Base-by-base conservation (phyloP, 495 filamentous ascomycete genomes). In the Hypoxylon rickii region DNA sequence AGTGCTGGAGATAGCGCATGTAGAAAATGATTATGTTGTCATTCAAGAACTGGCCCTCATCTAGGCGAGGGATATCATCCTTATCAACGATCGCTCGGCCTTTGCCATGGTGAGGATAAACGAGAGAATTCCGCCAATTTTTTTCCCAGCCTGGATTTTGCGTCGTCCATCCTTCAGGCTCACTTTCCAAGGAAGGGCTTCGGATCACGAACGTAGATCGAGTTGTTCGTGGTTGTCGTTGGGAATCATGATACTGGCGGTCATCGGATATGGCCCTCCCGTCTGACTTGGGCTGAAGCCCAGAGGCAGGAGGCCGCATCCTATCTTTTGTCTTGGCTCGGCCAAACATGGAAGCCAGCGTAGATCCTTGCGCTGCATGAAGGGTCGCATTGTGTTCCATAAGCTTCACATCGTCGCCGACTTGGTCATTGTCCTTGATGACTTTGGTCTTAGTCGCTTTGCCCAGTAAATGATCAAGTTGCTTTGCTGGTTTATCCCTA, bases 11-110 rank as follows among this genome's bases (percentile, higher is more conserved):
- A 61, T 86, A 89, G 20, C 83, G 83, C 29, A 96, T 78, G 61
- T 93, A 95, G 66, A 96, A 97, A 15, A 79, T 83, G 48, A 98
- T 86, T 20, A 98, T 73, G 65, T 90, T 96, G 72, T 98, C 94
- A 61, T 98, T 98, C 13, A 98, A 69, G 47, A 88, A 96, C 60
- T 96, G 79, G n/a, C 84, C 84, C 54, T 90, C 89, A 44, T 92
- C 86, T 15, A 97, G 79, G 29, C 91, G 81, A 16, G 83, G 76
- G 43, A 96, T 86, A 68, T 98, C 94, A 13, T 82, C 77, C 55
- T 86, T 86, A 48, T 89, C 84, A 11, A 97, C 89, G 17, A 85
- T 86, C 13, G 88, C 83, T 56, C 85, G 85, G 56, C 85, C 86
- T 54, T 83, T 84, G 3, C 88, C 90, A 36, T 73, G 75, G 26